Evolutionary conservation across 2,329 filamentous ascomycete genomes (phyloP), one percentile per base, ranked within the genome.

Genomic region (Pseudocercospora fuligena): DNA sequence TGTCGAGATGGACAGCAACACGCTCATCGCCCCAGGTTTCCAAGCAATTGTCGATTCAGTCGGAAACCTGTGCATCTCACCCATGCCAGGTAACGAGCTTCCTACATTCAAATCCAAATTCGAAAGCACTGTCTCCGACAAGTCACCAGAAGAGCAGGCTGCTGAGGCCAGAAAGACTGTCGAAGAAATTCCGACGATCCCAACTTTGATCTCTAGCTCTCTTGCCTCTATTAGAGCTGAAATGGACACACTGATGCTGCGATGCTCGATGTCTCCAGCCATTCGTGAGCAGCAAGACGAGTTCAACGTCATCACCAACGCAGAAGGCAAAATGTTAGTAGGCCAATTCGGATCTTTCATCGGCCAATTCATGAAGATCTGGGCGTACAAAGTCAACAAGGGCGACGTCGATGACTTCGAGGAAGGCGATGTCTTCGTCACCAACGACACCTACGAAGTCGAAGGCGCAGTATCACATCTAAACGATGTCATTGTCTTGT

Each of bases 261-360:
- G 72, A 59, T 74, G 72, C 56, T 72, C 72, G 3, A 74, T 74
- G 72, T 73, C 71, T 9, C 72, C 72, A 2, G 72, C 72, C 2
- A 74, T 74, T 60, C 71, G 72, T 23, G 72, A 74, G 60, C 71
- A 74, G 53, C 72, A 74, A 43, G 72, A 74, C 40, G 72, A 74
- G 59, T 74, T 74, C 70, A 74, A 74, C 46, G 72, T 74, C 66
- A 73, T 74, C 65, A 74, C 72, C n/a, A 65, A 72, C 51, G 57
- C 71, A 5, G 63, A 51, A 47, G 72, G 72, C 11, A 66, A 71
- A 47, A 74, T 74, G 72, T 60, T 74, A 11, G 70, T 74, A 1
- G 72, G 71, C 16, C 72, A 74, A 61, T 74, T 74, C 43, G 72
- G 72, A 7, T 69, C 65, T 9, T 74, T 74, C 63, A 74, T 74